These are phyloP conservation scores for Penicillium sp. DNA, from an alignment of 2,329 filamentous ascomycete genomes.

Conservation along the genomic window DNA sequence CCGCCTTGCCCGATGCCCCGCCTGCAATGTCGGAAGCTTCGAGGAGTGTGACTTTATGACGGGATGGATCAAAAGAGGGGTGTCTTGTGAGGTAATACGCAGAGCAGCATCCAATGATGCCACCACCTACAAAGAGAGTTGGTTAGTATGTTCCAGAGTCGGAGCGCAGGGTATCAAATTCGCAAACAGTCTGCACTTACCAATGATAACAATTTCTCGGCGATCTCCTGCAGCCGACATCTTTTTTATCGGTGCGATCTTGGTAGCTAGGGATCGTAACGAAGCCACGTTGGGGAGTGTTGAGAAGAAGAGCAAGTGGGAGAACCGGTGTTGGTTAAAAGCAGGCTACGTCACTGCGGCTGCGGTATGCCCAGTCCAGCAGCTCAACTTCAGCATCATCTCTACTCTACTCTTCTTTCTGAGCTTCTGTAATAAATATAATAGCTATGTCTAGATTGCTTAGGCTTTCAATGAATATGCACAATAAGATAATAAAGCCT, in stretches of 20 bases:
- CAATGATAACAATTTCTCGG: conserved; percentile 40
- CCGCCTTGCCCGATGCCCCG: conserved; percentile 92
- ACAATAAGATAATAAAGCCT: conserved; percentile 9
- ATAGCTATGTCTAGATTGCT: background rate
- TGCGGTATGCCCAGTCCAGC: conserved; percentile 18
- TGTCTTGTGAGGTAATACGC: conserved; percentile 90
- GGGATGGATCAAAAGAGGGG: conserved; percentile 66
- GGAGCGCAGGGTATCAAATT: conserved; percentile 21
- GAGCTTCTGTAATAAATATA: background rate
- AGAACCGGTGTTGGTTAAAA: conserved; percentile 3
- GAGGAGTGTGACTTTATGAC: conserved; percentile 75
- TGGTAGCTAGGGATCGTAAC: conserved; percentile 13
- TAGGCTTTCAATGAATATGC: background rate
- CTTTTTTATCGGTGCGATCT: conserved; percentile 19
- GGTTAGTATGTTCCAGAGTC: background rate
- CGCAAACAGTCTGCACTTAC: conserved; percentile 23
- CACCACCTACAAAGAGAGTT: conserved; percentile 59
- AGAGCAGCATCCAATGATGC: conserved; percentile 85
- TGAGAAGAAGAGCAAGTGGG: background rate
- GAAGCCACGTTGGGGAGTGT: conserved; percentile 23
- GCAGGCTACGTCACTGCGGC: conserved; percentile 28
- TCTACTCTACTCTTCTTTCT: background rate
- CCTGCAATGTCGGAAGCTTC: conserved; percentile 81
- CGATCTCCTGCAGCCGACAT: conserved; percentile 30
- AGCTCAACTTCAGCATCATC: background rate